Evolutionary conservation across 2,329 filamentous ascomycete species (phyloP), one percentile per base, ranked within the genome.

Genomic region (Cladophialophora bantiana): DNA sequence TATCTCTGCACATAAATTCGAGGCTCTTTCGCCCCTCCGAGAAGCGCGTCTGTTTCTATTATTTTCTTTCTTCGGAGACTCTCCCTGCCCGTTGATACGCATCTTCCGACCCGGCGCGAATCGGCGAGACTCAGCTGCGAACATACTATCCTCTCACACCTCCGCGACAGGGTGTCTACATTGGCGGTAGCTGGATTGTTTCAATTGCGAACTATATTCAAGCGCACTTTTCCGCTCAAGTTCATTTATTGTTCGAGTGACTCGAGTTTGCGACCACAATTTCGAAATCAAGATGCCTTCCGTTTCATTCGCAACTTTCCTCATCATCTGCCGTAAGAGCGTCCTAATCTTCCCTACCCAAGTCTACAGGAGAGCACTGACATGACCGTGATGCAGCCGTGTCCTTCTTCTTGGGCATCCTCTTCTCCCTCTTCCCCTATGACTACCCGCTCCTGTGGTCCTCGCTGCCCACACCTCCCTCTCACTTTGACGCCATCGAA

Each of bases 341-440:
- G n/a, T 10, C 20, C 45, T 3, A 26, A 20, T 6, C 26, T 40
- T 57, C 42, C 20, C 18, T 55, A 18, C 35, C 32, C 36, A n/a
- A 45, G 34, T 40, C 62, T 42, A 70, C 57, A 55, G 31, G 48
- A 36, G 62, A 40, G 58, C 57, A 48, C 64, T 62, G 54, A 58
- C 61, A 52, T 52, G 31, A 53, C 26, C 34, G 50, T 54, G 18
- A 59, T 57, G 42, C 74, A 94, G 91, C 91, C 71, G 93, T 91
- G 72, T 97, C 92, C 80, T 99, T 99, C 87, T 97, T 98, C 87
- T 90, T 99, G 71, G 95, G 95, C 74, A 93, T 98, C 79, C 90
- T 99, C 80, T 99, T 98, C 86, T 93, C 93, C 74, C 89, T 90
- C 70, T 96, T 98, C 81, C 94, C 95, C 68, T 99, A 98, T 84